Evolutionary conservation across 345 rosid genomes (phyloP), one percentile per base, ranked within the genome.

Genomic region (Lumnitzera racemosa): DNA sequence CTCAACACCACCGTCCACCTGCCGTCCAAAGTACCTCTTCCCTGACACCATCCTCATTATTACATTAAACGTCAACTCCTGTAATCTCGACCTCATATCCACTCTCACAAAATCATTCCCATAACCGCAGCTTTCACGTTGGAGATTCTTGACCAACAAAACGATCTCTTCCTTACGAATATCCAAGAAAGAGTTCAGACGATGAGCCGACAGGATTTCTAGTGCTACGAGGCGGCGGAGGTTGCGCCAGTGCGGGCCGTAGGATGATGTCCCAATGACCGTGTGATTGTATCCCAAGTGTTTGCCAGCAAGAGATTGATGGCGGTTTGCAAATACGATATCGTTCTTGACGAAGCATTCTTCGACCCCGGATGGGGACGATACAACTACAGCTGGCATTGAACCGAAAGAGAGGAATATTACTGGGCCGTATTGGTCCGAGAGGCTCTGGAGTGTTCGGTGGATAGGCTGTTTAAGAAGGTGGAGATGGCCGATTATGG

Each of bases 161-260:
- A 43, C 61, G 27, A 59, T 50, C 66, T 72, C 69, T 11, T 68
- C 55, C 6, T 2, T 48, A 12, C 76, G 67, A 48, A 62, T 57
- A 24, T 13, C 7, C 3, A 51, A 11, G 25, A 55, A 62, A 24
- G 57, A 51, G 47, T 63, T 46, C 50, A 71, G 62, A 3, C 70
- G 62, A 12, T 52, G 56, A 1, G 59, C n/a, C 1, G 73, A 75
- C 71, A 75, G 63, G 13, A 75, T 53, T 36, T 75, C 73, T 14
- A 61, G 15, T 13, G 63, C 43, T 27, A 73, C 46, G 47, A 75
- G 41, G 17, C 73, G 65, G 59, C 80, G 55, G 27, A 72, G 67
- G 65, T 62, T 69, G 41, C 69, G 66, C 76, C 74, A 72, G 5
- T 17, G 60, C 7, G 43, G 54, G 7, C 80, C 73, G 61, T 66